Evolutionary conservation across 2,329 filamentous ascomycete genomes (phyloP).

Genomic region (Fusarium palustre): DNA sequence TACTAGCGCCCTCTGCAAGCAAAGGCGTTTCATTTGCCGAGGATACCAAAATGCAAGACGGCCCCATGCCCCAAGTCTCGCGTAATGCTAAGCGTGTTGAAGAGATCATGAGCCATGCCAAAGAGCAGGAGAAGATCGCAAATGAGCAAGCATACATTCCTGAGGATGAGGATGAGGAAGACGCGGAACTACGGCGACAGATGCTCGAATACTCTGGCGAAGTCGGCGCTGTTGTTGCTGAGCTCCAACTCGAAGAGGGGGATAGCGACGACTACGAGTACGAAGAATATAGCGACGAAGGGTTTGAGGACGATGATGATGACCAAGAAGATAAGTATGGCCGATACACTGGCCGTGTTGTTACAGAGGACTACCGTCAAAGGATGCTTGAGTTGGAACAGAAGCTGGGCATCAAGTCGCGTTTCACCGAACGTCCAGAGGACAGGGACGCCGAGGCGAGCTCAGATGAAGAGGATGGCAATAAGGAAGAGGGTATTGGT

Average conservation of each 20-base stretch:
- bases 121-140: constrained; percentile 63
- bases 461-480: constrained; percentile 55
- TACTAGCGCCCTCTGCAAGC: constrained; percentile 48
- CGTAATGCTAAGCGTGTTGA: constrained; percentile 63
- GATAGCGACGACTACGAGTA: constrained; percentile 62
- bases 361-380: constrained; percentile 80
- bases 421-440: constrained; percentile 62
- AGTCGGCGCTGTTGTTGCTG: constrained; percentile 90
- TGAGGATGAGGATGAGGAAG: constrained; percentile 80
- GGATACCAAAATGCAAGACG: constrained; percentile 65
- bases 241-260: constrained; percentile 84
- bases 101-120: constrained; percentile 67
- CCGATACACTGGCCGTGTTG: constrained; percentile 72
- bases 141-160: constrained; percentile 68
- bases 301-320: constrained; percentile 63
- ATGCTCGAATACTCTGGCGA: constrained; percentile 95
- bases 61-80: constrained; percentile 52
- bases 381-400: constrained; percentile 89
- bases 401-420: constrained; percentile 72
- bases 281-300: constrained; percentile 66
- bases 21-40: constrained; percentile 74
- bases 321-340: constrained; percentile 73
- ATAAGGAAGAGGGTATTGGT: constrained; percentile 60
- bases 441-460: constrained; percentile 51
- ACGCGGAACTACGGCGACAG: constrained; percentile 81